phyloP scores from a whole-genome alignment of 129 eudicot genomes.

The Helianthus annuus region HanXRQr2.0-SUNRISE NC_035440.2:109422235-109422734 shows the following conservation, averaged over 20 bases:
- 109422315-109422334: not conserved
- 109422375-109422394: not conserved
- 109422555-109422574: not conserved
- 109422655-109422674: constrained; percentile 15
- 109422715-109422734: constrained; percentile 22
- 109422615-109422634: constrained; percentile 28
- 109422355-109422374: not conserved
- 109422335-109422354: not conserved
- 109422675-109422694: constrained; percentile 13
- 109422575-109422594: constrained; percentile 17
- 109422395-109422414: not conserved
- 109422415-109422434: constrained; percentile 11
- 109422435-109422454: constrained; percentile 16
- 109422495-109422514: constrained; percentile 26
- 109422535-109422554: constrained; percentile 7
- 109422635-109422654: constrained; percentile 3
- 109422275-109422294: no score
- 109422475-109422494: constrained; percentile 24
- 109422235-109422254: no score
- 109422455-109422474: constrained; percentile 23
- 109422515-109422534: constrained; percentile 28
- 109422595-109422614: constrained; percentile 15
- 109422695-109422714: not conserved
- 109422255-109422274: no score
- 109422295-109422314: not conserved